A percentile compares a stretch with the other conserved stretches of the same genome.
Evolutionary conservation across 2,329 filamentous ascomycete species (phyloP).

Genomic region (Aspergillus sp.): DNA sequence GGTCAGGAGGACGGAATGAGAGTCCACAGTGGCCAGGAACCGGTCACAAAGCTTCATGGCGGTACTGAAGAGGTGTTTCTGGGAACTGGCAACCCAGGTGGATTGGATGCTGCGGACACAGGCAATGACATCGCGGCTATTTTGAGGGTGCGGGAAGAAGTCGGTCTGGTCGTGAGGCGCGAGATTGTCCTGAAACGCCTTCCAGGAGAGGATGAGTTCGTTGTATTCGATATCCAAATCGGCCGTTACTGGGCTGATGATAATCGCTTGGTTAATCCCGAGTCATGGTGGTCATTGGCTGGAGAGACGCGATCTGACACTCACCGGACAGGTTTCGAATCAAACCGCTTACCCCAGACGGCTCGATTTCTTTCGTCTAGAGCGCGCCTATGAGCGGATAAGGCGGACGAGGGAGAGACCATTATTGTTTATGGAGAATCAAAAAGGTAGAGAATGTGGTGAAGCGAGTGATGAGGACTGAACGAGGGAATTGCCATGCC

Average conservation of each 20-base stretch:
- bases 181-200: constrained; percentile 25
- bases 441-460: too few species aligned
- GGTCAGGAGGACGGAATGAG: constrained; percentile 21
- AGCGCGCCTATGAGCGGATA: too few species aligned
- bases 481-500: too few species aligned
- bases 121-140: constrained; percentile 20
- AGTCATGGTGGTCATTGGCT: too few species aligned
- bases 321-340: neutral
- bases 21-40: constrained; percentile 23
- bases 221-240: constrained; percentile 34
- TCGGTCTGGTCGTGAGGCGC: constrained; percentile 20
- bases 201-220: constrained; percentile 32
- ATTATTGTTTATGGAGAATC: neutral
- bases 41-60: constrained; percentile 21
- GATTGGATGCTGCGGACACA: constrained; percentile 22
- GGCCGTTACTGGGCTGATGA: constrained; percentile 16
- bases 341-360: neutral
- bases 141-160: constrained; percentile 23
- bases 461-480: too few species aligned
- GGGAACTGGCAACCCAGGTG: constrained; percentile 22
- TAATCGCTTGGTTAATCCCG: neutral
- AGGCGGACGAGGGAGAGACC: neutral
- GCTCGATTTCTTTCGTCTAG: neutral
- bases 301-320: neutral
- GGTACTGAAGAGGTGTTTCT: constrained; percentile 19